A percentile compares a stretch with the other conserved stretches of the same genome.
phyloP scores from a whole-genome alignment of 805 yeast genomes.

The Pichia heedii region DNA sequence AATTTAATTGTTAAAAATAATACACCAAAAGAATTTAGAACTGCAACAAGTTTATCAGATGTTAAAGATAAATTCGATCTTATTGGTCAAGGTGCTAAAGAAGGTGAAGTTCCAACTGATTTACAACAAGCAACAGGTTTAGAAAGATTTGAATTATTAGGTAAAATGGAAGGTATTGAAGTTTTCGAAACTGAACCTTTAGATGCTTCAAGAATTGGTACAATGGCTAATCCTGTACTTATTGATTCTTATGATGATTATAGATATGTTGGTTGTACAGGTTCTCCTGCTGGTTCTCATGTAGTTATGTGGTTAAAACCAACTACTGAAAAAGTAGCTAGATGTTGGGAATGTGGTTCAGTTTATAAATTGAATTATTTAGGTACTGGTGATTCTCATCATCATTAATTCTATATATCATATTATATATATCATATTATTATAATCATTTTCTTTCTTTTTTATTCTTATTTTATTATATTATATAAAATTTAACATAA shows the following conservation, averaged over 20 bases:
- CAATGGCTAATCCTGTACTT: conserved; percentile 79
- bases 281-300: conserved; percentile 90
- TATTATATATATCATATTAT: too few species aligned
- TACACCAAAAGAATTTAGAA: conserved; percentile 39
- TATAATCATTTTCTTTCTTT: too few species aligned
- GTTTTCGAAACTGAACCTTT: conserved; percentile 85
- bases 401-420: too few species aligned
- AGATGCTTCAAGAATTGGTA: conserved; percentile 82
- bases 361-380: conserved; percentile 83
- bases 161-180: conserved; percentile 92
- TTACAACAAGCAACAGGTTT: conserved; percentile 97
- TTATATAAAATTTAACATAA: too few species aligned
- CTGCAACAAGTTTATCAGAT: conserved; percentile 64
- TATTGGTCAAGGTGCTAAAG: conserved; percentile 84
- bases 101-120: conserved; percentile 83
- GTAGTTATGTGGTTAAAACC: conserved; percentile 88
- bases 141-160: conserved; percentile 91
- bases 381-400: conserved; percentile 64
- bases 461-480: too few species aligned
- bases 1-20: conserved; percentile 20
- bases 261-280: conserved; percentile 97
- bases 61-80: conserved; percentile 70
- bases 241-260: conserved; percentile 86
- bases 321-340: conserved; percentile 68
- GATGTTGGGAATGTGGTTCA: conserved; percentile 99